These are phyloP conservation scores for Metarhizium album DNA, from an alignment of 2,329 filamentous ascomycete species.

Conservation along the genomic window DNA sequence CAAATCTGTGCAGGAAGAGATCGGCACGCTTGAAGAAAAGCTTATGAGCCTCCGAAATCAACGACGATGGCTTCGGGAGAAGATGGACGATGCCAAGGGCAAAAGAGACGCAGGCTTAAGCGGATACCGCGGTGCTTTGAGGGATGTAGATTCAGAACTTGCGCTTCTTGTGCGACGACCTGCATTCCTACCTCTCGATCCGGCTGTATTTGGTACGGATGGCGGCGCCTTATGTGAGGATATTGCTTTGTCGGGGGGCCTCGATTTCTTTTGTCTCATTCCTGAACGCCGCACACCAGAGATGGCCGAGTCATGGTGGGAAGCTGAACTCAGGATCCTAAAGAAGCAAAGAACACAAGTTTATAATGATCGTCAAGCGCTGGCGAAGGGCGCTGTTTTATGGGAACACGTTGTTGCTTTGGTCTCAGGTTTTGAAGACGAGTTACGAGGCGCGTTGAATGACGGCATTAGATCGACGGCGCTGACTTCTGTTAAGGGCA, in stretches of 20 bases:
- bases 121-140: slow-evolving; percentile 57
- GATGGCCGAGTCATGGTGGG: slow-evolving; percentile 64
- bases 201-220: slow-evolving; percentile 26
- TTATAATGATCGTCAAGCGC: slow-evolving; percentile 50
- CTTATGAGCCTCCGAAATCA: slow-evolving; percentile 49
- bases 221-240: slow-evolving; percentile 8
- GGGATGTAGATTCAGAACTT: slow-evolving; percentile 54
- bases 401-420: slow-evolving; percentile 54
- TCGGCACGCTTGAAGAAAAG: slow-evolving; percentile 53
- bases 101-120: slow-evolving; percentile 60
- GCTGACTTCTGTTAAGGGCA: slow-evolving; percentile 15
- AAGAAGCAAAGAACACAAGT: slow-evolving; percentile 44
- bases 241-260: slow-evolving; percentile 25
- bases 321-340: slow-evolving; percentile 47
- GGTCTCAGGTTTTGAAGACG: slow-evolving; percentile 54
- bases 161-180: slow-evolving; percentile 47
- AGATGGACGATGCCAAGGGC: slow-evolving; percentile 53
- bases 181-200: slow-evolving; percentile 41
- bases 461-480: slow-evolving; percentile 9
- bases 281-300: slow-evolving; percentile 55
- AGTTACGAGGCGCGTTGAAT: slow-evolving; percentile 46
- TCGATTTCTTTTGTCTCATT: slow-evolving; percentile 49
- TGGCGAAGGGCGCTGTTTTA: slow-evolving; percentile 54
- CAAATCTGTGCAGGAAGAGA: slow-evolving; percentile 46
- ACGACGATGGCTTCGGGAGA: slow-evolving; percentile 46